Conservation (phyloP, 768 basidiomycete genomes). For the Kwoniella mangroviensis region DNA sequence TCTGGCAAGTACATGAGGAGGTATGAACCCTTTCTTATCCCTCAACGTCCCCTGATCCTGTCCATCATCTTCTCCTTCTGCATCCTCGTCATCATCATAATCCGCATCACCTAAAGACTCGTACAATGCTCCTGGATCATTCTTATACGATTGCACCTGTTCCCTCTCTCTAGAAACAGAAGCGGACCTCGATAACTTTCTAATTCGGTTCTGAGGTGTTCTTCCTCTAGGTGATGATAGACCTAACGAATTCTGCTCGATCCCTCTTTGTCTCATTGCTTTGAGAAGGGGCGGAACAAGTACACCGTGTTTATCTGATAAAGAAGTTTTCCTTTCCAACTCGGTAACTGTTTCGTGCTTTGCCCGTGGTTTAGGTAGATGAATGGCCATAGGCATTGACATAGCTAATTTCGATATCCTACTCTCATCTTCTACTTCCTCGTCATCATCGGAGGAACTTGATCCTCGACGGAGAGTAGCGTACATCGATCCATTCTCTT, state of each 20-base stretch:
- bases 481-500: slow-evolving; percentile 35
- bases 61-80: slow-evolving; percentile 18
- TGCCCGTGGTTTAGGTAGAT: slow-evolving; percentile 27
- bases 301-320: slow-evolving; percentile 46
- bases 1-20: slow-evolving; percentile 50
- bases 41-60: slow-evolving; percentile 45
- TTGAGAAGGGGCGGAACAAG: slow-evolving; percentile 51
- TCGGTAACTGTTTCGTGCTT: slow-evolving; percentile 19
- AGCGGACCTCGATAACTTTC: slow-evolving; percentile 23
- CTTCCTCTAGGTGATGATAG: slow-evolving; percentile 20
- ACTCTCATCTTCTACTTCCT: slow-evolving; percentile 24
- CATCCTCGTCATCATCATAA: slow-evolving; percentile 27
- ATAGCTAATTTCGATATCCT: slow-evolving; percentile 44
- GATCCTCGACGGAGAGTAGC: slow-evolving; percentile 29
- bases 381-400: slow-evolving; percentile 52
- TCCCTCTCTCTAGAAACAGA: slow-evolving; percentile 42
- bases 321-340: slow-evolving; percentile 50
- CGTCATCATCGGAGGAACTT: slow-evolving; percentile 18
- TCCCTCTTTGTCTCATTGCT: slow-evolving; percentile 47
- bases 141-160: slow-evolving; percentile 36
- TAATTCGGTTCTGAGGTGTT: not conserved
- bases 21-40: slow-evolving; percentile 48
- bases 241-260: slow-evolving; percentile 34
- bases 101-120: slow-evolving; percentile 46
- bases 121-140: slow-evolving; percentile 53